These are phyloP conservation scores for Chaetomium tenue DNA, from an alignment of 495 filamentous ascomycete species.

Conservation along the genomic window DNA sequence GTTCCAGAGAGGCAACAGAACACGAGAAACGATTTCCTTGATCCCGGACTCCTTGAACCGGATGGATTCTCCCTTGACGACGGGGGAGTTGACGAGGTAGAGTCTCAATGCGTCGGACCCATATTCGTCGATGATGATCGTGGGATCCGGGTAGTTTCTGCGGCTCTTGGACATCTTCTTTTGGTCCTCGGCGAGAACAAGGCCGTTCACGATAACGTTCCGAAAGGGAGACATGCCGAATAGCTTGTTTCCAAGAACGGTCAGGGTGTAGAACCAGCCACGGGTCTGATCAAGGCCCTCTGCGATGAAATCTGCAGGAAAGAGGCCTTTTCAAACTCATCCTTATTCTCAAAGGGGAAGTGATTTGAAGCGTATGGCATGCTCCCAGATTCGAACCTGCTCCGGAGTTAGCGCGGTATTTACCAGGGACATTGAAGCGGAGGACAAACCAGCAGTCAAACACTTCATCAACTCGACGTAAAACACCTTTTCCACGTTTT, in stretches of 20 bases:
- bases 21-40: slow-evolving; percentile 2
- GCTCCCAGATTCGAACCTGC: slow-evolving; percentile 14
- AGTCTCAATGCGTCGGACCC: slow-evolving; percentile 7
- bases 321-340: slow-evolving; percentile 64
- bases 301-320: slow-evolving; percentile 90
- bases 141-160: slow-evolving; percentile 1
- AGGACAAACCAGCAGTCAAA: slow-evolving; percentile 85
- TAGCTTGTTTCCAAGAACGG: slow-evolving; percentile 85
- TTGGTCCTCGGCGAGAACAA: slow-evolving; percentile 51
- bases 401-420: neutral
- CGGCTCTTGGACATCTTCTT: slow-evolving; percentile 14
- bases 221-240: slow-evolving; percentile 82
- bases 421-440: too few species aligned
- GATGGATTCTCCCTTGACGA: slow-evolving; percentile 2
- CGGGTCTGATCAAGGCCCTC: slow-evolving; percentile 73
- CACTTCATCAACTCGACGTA: slow-evolving; percentile 78
- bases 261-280: slow-evolving; percentile 92
- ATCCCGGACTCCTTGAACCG: neutral
- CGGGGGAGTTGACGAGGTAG: slow-evolving; percentile 1
- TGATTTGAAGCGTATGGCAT: slow-evolving; percentile 10
- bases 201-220: slow-evolving; percentile 90
- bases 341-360: slow-evolving; percentile 68
- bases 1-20: slow-evolving; percentile 10
- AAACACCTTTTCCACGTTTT: slow-evolving; percentile 73
- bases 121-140: neutral